Conservation (phyloP, 2,329 filamentous ascomycete genomes). For the Paecilomyces formosus region DNA sequence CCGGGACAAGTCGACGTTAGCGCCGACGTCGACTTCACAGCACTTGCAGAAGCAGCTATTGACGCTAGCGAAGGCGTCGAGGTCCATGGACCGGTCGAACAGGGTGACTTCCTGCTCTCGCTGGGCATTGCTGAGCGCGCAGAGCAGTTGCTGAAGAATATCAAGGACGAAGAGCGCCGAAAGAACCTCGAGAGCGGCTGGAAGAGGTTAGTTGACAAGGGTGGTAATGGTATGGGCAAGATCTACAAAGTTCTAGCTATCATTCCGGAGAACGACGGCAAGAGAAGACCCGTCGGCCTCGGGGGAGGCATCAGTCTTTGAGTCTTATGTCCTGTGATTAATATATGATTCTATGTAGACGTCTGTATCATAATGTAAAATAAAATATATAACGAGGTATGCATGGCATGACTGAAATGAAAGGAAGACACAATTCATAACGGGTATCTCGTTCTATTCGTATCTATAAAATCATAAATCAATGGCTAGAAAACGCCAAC, state of each 20-base stretch:
- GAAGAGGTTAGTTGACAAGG: conserved; percentile 74
- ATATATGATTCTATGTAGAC: conserved; percentile 5
- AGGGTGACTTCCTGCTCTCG: conserved; percentile 67
- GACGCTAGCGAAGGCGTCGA: conserved; percentile 72
- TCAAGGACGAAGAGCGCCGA: conserved; percentile 44
- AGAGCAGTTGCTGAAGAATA: conserved; percentile 53
- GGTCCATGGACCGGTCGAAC: conserved; percentile 84
- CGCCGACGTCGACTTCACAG: conserved; percentile 88
- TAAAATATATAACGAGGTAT: conserved; percentile 1
- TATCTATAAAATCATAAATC: not conserved
- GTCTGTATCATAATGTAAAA: conserved; percentile 3
- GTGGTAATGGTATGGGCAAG: conserved; percentile 82
- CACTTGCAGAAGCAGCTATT: conserved; percentile 73
- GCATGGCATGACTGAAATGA: not conserved
- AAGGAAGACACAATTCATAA: not conserved
- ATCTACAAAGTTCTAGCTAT: conserved; percentile 92
- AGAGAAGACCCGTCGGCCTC: conserved; percentile 79
- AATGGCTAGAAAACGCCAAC: not conserved
- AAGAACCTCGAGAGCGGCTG: conserved; percentile 65
- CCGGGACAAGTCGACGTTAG: conserved; percentile 82
- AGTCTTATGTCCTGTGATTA: not conserved
- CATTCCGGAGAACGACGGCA: conserved; percentile 68
- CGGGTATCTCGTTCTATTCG: conserved; percentile 1
- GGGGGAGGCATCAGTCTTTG: conserved; percentile 53
- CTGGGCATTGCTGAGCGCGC: conserved; percentile 82